A percentile compares a stretch with the other conserved stretches of the same genome.
Conservation (phyloP, 495 filamentous ascomycete species). For the Penicillium chermesinum region DNA sequence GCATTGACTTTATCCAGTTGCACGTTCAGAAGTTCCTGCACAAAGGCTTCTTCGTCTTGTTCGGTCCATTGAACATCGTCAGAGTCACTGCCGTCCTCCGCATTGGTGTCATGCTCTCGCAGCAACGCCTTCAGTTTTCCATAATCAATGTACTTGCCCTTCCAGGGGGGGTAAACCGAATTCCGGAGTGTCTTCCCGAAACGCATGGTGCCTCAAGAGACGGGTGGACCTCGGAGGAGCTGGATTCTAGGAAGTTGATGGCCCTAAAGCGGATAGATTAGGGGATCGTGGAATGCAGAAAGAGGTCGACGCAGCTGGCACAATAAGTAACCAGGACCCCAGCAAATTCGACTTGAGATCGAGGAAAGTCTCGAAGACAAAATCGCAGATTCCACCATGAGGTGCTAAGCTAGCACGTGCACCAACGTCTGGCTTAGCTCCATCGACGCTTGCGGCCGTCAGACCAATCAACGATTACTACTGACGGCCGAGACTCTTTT, state of each 20-base stretch:
- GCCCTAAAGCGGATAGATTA: neutral
- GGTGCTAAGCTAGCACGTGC: constrained; percentile 8
- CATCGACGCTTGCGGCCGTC: neutral
- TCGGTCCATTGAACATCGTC: constrained; percentile 73
- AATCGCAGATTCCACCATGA: neutral
- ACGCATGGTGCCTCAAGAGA: constrained; percentile 58
- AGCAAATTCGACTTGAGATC: neutral
- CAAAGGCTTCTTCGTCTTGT: constrained; percentile 88
- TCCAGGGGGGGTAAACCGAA: constrained; percentile 84
- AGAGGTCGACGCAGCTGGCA: neutral
- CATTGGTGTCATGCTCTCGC: constrained; percentile 56
- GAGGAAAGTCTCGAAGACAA: neutral
- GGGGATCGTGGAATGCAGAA: constrained; percentile 2
- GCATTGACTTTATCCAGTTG: constrained; percentile 92
- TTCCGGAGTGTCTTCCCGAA: constrained; percentile 83
- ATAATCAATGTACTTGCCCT: constrained; percentile 91
- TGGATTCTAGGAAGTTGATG: neutral
- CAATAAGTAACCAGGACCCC: neutral
- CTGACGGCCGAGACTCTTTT: too few species aligned
- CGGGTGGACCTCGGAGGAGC: neutral
- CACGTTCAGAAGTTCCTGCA: constrained; percentile 88
- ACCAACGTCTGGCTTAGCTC: constrained; percentile 3
- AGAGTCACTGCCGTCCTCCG: constrained; percentile 48
- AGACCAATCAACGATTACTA: constrained; percentile 2
- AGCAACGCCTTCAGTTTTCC: constrained; percentile 82